A percentile compares a stretch with the other conserved stretches of the same genome.
Evolutionary conservation across 768 basidiomycete genomes (phyloP).

Genomic region (Bullera alba): DNA sequence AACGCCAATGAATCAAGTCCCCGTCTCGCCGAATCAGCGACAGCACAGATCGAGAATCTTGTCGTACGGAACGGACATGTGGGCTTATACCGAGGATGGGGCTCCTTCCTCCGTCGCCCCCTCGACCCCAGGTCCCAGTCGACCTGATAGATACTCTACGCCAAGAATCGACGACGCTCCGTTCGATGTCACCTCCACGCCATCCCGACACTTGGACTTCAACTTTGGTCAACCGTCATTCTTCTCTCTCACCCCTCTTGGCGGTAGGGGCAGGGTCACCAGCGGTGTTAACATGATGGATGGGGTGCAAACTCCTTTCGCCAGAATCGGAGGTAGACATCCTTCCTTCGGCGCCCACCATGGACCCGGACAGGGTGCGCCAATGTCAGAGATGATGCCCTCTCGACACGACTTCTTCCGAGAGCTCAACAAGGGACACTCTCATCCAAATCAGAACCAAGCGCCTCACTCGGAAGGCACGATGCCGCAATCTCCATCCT

Average conservation of each 20-base stretch:
- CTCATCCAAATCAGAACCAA: constrained; percentile 1
- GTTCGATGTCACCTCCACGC: constrained; percentile 39
- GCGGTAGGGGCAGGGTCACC: constrained; percentile 22
- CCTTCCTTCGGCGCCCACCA: too few relatives aligned
- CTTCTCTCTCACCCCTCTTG: constrained; percentile 37
- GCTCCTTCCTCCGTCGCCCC: constrained; percentile 12
- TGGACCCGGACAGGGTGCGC: background rate
- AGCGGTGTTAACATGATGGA: constrained; percentile 10
- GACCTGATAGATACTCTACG: constrained; percentile 26
- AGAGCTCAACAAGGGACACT: constrained; percentile 26
- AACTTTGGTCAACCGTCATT: constrained; percentile 36
- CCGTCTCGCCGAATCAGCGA: constrained; percentile 16
- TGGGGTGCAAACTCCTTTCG: constrained; percentile 12
- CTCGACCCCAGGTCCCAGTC: constrained; percentile 29
- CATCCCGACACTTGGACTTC: constrained; percentile 38
- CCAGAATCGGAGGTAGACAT: too few relatives aligned
- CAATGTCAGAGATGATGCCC: constrained; percentile 3
- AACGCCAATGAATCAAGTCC: constrained; percentile 12
- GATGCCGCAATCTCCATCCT: background rate
- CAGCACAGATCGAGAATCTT: constrained; percentile 33
- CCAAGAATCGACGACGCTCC: constrained; percentile 34
- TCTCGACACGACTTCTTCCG: constrained; percentile 21
- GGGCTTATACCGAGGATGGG: constrained; percentile 24
- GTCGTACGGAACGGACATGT: constrained; percentile 33
- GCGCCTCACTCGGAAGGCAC: constrained; percentile 1